These are phyloP conservation scores for Drechmeria coniospora DNA, from an alignment of 2,329 filamentous ascomycete genomes.

Conservation along the genomic window DNA sequence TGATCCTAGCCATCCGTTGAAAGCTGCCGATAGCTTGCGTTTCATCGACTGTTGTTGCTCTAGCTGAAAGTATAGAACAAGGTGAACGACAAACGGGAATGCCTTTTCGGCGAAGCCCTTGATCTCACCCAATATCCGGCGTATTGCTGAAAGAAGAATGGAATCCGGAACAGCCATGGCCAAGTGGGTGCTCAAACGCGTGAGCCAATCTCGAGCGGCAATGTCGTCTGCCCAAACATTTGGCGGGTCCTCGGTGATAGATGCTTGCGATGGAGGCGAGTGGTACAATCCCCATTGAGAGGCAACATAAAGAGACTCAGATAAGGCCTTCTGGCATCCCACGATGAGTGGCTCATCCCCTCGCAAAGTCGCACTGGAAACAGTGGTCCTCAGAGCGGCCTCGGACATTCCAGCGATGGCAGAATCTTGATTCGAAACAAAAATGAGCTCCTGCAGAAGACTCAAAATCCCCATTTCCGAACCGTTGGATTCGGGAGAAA, in stretches of 20 bases:
- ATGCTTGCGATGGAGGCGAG: constrained; percentile 36
- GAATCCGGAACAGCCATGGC: constrained; percentile 43
- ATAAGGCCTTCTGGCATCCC: constrained; percentile 36
- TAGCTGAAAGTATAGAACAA: constrained; percentile 57
- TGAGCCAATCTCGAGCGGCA: constrained; percentile 40
- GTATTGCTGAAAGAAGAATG: constrained; percentile 53
- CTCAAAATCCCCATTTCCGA: constrained; percentile 50
- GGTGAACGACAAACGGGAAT: constrained; percentile 74
- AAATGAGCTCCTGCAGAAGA: constrained; percentile 45
- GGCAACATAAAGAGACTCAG: constrained; percentile 33
- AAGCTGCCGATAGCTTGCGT: constrained; percentile 46
- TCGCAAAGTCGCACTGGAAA: constrained; percentile 34
- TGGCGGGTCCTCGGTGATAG: constrained; percentile 6
- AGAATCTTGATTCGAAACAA: constrained; percentile 41
- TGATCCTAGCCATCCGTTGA: constrained; percentile 46
- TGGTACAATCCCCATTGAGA: constrained; percentile 43
- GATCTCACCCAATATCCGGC: constrained; percentile 48
- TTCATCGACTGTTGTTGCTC: constrained; percentile 44
- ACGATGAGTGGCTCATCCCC: constrained; percentile 31
- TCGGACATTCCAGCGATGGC: constrained; percentile 44
- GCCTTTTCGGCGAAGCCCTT: constrained; percentile 55
- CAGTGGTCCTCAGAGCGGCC: constrained; percentile 38
- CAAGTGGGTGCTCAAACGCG: constrained; percentile 44
- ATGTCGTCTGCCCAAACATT: constrained; percentile 22
- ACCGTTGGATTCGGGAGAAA: constrained; percentile 29